Conservation (phyloP, 192 early-diverging fungal genomes). For the Coemansia sp. region DNA sequence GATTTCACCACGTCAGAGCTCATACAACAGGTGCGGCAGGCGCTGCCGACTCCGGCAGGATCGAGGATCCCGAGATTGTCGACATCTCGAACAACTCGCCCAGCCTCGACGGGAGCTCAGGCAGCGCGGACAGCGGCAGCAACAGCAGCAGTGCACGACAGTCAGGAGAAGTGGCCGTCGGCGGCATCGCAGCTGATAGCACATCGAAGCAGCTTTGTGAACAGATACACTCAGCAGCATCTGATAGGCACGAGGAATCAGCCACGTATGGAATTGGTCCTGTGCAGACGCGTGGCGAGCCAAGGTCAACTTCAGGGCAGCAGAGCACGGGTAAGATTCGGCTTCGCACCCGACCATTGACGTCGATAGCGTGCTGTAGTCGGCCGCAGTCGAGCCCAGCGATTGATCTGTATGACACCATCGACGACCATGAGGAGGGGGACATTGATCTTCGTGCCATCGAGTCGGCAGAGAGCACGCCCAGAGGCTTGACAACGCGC, state of each 20-base stretch:
- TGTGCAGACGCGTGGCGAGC: neutral
- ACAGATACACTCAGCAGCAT: neutral
- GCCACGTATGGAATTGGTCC: neutral
- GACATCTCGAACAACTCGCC: neutral
- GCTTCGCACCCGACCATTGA: constrained; percentile 48
- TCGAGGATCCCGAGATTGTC: neutral
- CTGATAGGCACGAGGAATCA: neutral
- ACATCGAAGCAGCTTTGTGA: neutral
- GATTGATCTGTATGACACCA: neutral
- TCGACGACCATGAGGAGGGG: neutral
- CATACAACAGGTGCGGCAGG: constrained; percentile 8
- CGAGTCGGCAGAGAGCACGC: neutral
- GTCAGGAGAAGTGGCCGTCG: constrained; percentile 2
- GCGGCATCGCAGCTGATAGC: constrained; percentile 8
- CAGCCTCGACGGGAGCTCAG: constrained; percentile 2
- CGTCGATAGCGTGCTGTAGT: constrained; percentile 23
- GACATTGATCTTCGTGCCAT: neutral
- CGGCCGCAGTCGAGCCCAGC: constrained; percentile 8
- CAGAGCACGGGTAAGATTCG: constrained; percentile 26
- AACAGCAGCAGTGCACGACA: neutral
- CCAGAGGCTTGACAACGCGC: neutral
- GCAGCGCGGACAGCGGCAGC: constrained; percentile 4
- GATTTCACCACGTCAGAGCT: constrained; percentile 6
- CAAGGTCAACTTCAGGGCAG: neutral
- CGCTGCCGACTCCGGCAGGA: constrained; percentile 9